Conservation (phyloP, 371 early-diverging fungal species). For the Blakeslea trispora region DNA sequence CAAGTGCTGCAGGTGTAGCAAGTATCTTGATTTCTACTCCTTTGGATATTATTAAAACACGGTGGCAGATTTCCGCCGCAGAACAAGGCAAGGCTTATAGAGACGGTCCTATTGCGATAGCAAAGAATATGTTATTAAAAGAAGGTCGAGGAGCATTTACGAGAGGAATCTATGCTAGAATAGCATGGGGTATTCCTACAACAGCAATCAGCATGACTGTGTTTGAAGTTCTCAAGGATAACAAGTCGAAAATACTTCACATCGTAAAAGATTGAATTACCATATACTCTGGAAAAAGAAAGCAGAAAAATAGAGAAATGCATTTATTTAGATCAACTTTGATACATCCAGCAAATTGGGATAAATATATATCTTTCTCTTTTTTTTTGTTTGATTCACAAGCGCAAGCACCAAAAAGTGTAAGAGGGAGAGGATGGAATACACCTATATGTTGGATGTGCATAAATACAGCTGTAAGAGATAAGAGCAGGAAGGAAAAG, state of each 20-base stretch:
- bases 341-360: too few relatives aligned
- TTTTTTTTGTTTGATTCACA: too few relatives aligned
- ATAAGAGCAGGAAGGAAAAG: too few relatives aligned
- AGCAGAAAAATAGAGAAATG: conserved; percentile 2
- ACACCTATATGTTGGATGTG: neutral
- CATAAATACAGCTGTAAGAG: too few relatives aligned
- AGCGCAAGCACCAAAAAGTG: too few relatives aligned
- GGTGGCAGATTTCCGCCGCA: conserved; percentile 69
- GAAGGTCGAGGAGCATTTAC: conserved; percentile 71
- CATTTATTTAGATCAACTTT: too few relatives aligned
- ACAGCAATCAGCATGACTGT: conserved; percentile 74
- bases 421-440: neutral
- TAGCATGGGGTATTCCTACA: conserved; percentile 73
- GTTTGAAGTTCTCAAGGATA: conserved; percentile 72
- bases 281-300: neutral
- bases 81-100: conserved; percentile 39
- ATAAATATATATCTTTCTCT: too few relatives aligned
- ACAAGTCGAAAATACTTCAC: conserved; percentile 5
- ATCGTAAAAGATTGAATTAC: neutral
- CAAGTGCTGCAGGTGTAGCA: conserved; percentile 61
- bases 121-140: conserved; percentile 55
- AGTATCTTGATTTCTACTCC: conserved; percentile 66
- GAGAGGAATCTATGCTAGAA: conserved; percentile 64
- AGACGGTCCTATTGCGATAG: conserved; percentile 40
- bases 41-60: conserved; percentile 82